Conservation (phyloP, 2,329 filamentous ascomycete genomes). For the Oidium heveae region DNA sequence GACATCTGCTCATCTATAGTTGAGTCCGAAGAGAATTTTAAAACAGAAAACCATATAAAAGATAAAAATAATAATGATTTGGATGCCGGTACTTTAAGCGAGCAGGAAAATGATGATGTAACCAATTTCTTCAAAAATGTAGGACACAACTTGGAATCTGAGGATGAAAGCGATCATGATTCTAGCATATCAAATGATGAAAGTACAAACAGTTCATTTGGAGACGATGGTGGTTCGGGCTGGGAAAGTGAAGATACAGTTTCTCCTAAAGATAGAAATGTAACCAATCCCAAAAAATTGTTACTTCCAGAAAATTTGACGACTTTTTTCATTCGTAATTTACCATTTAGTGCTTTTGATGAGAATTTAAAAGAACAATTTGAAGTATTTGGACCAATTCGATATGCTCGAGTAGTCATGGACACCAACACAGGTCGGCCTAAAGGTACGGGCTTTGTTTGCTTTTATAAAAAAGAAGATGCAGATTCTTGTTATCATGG, state of each 20-base stretch:
- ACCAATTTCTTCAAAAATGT: slow-evolving; percentile 14
- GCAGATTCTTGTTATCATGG: slow-evolving; percentile 50
- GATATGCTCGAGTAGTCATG: slow-evolving; percentile 78
- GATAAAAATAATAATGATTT: slow-evolving; percentile 1
- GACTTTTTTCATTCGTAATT: slow-evolving; percentile 79
- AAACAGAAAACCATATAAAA: neutral
- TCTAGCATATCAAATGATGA: slow-evolving; percentile 16
- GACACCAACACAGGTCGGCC: slow-evolving; percentile 67
- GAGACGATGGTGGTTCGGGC: slow-evolving; percentile 9
- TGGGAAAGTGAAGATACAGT: slow-evolving; percentile 22
- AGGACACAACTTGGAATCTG: slow-evolving; percentile 15
- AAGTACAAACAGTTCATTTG: slow-evolving; percentile 17
- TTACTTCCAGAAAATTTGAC: slow-evolving; percentile 36
- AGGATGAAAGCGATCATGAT: slow-evolving; percentile 12
- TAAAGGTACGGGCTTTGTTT: slow-evolving; percentile 83
- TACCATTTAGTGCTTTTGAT: slow-evolving; percentile 74
- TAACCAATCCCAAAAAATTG: slow-evolving; percentile 15
- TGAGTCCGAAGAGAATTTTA: neutral
- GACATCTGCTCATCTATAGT: neutral
- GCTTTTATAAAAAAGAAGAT: slow-evolving; percentile 58
- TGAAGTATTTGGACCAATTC: slow-evolving; percentile 58
- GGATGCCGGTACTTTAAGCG: neutral
- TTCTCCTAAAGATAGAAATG: slow-evolving; percentile 15
- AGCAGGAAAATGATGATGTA: slow-evolving; percentile 15
- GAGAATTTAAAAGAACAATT: slow-evolving; percentile 69